Base-by-base conservation (phyloP, 2,329 filamentous ascomycete genomes). In the Thermoascus crustaceus region DNA sequence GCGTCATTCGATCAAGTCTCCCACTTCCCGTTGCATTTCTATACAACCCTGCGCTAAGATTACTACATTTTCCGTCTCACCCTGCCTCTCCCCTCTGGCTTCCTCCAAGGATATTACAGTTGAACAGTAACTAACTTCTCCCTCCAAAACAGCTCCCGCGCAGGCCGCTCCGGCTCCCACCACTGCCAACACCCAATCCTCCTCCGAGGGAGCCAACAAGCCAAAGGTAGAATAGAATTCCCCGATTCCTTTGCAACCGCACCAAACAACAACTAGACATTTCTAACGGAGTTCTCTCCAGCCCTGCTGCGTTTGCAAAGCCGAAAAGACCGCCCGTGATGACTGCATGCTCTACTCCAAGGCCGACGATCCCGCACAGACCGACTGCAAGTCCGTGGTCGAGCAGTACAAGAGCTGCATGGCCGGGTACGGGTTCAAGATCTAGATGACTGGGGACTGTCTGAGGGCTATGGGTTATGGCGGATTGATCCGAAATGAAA, bases 321-420 rank as follows among this genome's bases (percentile, higher is more conserved):
- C 91, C 29, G 87, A 98, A 64, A 98, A 98, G 65, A 73, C 85
- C 24, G 75, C 75, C 50, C 85, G 91, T 45, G 91, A 98, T 68
- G 88, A 98, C 66, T 98, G 91, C 72, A 96, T 98, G 89, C 83
- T 98, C 38, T 95, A 96, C 70, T 94, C 86, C 37, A 87, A 77
- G 44, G 74, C 84, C 42, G 73, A 80, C 54, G 82, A 95, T 57
- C 85, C 91, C 24, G 47, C 54, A 7, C 76, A 85, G 52, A 73
- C 77, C 54, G 87, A 93, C 53, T 98, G 91, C 73, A 75, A 80
- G 62, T 75, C 80, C 33, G 74, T 85, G 43, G 83, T 98, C 45
- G 77, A 85, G 18, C 79, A 85, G 57, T 98, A 98, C 69, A 81
- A 79, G 67, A 78, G 67, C 49, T 98, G 91, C 64, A 96, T 98